A percentile compares a stretch with the other conserved stretches of the same genome.
Conservation (phyloP, 2,329 filamentous ascomycete genomes). For the Alternaria infectoria region DNA sequence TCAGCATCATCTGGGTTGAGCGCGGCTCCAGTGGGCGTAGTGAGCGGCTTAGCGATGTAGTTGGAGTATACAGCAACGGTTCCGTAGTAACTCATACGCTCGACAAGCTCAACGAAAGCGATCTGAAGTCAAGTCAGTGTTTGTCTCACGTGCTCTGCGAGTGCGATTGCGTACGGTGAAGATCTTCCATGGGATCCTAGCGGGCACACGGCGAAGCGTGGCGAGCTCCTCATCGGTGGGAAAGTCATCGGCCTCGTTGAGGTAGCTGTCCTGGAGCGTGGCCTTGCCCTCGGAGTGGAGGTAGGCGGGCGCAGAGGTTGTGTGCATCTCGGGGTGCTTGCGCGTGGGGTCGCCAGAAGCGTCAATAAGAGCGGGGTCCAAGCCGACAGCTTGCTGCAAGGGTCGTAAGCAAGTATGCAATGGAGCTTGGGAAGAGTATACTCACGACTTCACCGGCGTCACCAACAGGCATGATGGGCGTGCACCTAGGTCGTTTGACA, state of each 20-base stretch:
- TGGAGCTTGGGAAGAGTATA: neutral
- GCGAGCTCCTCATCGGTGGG: constrained; percentile 45
- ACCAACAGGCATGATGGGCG: constrained; percentile 36
- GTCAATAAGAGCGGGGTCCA: constrained; percentile 44
- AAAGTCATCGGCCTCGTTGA: constrained; percentile 30
- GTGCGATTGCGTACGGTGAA: constrained; percentile 20
- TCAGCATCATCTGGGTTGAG: constrained; percentile 32
- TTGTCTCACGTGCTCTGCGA: neutral
- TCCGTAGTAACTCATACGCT: constrained; percentile 50
- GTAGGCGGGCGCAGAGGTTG: constrained; percentile 35
- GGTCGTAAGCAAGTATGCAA: constrained; percentile 10
- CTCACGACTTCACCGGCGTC: constrained; percentile 36
- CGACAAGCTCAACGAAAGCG: constrained; percentile 47
- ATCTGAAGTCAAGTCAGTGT: constrained; percentile 23
- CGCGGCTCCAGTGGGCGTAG: constrained; percentile 40
- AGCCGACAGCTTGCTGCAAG: constrained; percentile 33
- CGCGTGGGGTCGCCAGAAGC: constrained; percentile 44
- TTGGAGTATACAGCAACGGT: constrained; percentile 47
- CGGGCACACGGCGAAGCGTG: constrained; percentile 46
- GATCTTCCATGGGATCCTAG: constrained; percentile 42
- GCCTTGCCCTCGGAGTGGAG: constrained; percentile 46
- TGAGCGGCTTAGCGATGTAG: constrained; percentile 43
- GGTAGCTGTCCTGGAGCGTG: constrained; percentile 42
- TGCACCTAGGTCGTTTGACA: neutral
- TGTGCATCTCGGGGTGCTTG: constrained; percentile 35